phyloP scores from a whole-genome alignment of 2,329 filamentous ascomycete species.

The Daldinia eschscholtzii region DNA sequence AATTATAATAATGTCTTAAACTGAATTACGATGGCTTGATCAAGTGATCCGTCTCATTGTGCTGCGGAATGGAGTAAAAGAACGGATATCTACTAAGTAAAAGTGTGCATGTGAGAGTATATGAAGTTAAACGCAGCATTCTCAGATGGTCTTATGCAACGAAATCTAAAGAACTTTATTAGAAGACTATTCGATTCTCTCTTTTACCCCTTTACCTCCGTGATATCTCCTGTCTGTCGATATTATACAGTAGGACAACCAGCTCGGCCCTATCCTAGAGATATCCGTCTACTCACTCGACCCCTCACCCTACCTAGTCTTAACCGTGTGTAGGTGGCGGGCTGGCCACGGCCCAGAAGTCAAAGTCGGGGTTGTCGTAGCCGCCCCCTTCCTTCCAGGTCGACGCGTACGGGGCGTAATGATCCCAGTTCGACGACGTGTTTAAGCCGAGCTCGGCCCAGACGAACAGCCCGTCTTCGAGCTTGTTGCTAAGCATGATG shows the following conservation, averaged over 20 bases:
- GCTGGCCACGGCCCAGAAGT: constrained; percentile 44
- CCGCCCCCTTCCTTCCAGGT: constrained; percentile 52
- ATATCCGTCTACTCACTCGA: neutral
- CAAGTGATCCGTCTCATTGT: neutral
- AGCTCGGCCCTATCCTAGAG: neutral
- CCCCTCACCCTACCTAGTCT: neutral
- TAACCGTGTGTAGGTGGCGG: constrained; percentile 50
- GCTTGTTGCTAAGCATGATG: constrained; percentile 46
- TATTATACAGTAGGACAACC: neutral
- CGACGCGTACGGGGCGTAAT: constrained; percentile 48
- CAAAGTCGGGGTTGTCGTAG: constrained; percentile 50
- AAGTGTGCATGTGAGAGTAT: neutral
- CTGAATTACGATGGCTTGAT: neutral
- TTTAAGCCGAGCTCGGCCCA: constrained; percentile 52
- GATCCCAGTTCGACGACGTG: constrained; percentile 50
- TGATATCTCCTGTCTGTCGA: neutral
- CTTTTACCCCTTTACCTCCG: neutral
- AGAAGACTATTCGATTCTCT: neutral
- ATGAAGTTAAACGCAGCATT: neutral
- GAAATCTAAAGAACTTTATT: neutral
- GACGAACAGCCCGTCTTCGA: constrained; percentile 47
- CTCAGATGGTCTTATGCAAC: neutral
- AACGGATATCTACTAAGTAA: neutral
- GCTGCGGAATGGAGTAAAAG: neutral
- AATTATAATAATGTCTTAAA: neutral